Evolutionary conservation across 192 early-diverging fungal species (phyloP).

Genomic region (Coemansia sp.): DNA sequence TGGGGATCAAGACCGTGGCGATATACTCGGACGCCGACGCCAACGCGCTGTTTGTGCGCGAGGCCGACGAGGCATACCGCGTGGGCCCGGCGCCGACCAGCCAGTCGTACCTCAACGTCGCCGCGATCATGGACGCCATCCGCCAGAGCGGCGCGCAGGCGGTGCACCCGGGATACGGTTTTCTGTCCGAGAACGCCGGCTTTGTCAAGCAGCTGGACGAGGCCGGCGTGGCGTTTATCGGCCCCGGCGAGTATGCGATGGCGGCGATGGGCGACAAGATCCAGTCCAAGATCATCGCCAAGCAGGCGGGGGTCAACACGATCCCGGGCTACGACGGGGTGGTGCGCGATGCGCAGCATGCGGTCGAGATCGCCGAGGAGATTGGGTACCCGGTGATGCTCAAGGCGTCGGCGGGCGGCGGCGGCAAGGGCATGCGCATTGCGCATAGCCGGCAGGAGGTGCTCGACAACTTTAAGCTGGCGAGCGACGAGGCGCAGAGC

Average conservation of each 20-base stretch:
- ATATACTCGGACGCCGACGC: conserved; percentile 92
- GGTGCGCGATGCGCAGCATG: conserved; percentile 67
- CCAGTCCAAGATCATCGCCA: conserved; percentile 72
- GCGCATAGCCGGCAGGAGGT: conserved; percentile 63
- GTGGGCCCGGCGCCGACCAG: conserved; percentile 76
- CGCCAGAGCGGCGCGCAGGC: conserved; percentile 79
- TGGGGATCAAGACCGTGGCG: conserved; percentile 94
- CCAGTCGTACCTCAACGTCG: conserved; percentile 79
- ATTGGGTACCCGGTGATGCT: conserved; percentile 83
- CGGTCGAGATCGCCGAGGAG: conserved; percentile 62
- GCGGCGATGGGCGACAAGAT: conserved; percentile 81
- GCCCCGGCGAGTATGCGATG: conserved; percentile 65
- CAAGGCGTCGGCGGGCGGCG: conserved; percentile 78
- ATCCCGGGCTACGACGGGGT: conserved; percentile 89
- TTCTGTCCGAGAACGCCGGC: conserved; percentile 83
- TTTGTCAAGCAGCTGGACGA: conserved; percentile 79
- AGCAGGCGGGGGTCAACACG: conserved; percentile 66
- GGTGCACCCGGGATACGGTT: conserved; percentile 95
- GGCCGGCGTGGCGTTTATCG: conserved; percentile 70
- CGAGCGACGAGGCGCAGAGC: conserved; percentile 73
- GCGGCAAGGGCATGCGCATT: conserved; percentile 84
- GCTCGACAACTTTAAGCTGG: conserved; percentile 73
- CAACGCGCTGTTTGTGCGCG: conserved; percentile 77
- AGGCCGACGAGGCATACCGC: conserved; percentile 84
- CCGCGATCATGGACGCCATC: conserved; percentile 73